These are phyloP conservation scores for Leptographium radiaticola DNA, from an alignment of 2,329 filamentous ascomycete species.

Conservation along the genomic window DNA sequence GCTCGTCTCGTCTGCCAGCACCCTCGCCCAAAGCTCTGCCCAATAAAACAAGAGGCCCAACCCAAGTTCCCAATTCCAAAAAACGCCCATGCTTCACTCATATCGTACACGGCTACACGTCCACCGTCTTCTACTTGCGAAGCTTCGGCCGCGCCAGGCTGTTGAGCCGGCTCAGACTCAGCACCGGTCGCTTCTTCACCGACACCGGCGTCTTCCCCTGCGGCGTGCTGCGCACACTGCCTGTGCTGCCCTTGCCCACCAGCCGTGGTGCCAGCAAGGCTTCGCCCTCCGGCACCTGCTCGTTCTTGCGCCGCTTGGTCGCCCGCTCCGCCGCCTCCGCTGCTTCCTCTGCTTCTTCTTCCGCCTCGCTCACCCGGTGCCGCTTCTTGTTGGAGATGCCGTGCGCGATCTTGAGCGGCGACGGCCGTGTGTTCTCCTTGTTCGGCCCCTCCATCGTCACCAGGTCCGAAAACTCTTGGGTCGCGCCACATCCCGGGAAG, in stretches of 20 bases:
- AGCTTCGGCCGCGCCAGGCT: conserved; percentile 49
- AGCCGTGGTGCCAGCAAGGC: conserved; percentile 38
- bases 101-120: not conserved
- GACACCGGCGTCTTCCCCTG: conserved; percentile 26
- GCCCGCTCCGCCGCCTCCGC: conserved; percentile 31
- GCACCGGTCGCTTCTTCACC: conserved; percentile 35
- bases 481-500: conserved; percentile 25
- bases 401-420: conserved; percentile 21
- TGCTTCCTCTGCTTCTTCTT: conserved; percentile 39
- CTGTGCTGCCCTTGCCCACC: conserved; percentile 10
- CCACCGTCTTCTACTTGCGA: conserved; percentile 20
- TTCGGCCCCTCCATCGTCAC: conserved; percentile 23
- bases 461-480: not conserved
- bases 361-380: conserved; percentile 41
- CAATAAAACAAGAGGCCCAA: not conserved
- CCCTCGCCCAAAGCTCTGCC: too few species aligned
- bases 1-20: not conserved
- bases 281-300: conserved; percentile 35
- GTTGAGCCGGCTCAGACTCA: conserved; percentile 47
- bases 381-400: conserved; percentile 56
- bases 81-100: not conserved
- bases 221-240: conserved; percentile 3
- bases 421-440: conserved; percentile 41
- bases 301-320: conserved; percentile 45
- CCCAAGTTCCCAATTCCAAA: not conserved